phyloP scores from a whole-genome alignment of 805 yeast genomes.

The Barnettozyma salicaria region DNA sequence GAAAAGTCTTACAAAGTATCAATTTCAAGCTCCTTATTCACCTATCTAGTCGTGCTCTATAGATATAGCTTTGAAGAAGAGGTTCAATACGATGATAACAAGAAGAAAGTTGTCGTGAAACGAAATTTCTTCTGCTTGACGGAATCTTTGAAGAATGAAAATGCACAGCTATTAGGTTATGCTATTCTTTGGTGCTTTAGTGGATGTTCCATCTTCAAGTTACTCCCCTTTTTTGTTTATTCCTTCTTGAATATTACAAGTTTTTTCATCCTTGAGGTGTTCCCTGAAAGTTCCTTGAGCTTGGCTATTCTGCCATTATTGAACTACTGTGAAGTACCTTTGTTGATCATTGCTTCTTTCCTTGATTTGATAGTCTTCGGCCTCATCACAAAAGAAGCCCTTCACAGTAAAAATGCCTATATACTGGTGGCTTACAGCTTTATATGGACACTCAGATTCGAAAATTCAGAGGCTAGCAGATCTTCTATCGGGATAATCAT shows the following conservation, averaged over 20 bases:
- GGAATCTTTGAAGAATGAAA: slow-evolving; percentile 35
- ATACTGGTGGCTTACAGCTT: slow-evolving; percentile 31
- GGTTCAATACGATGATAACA: slow-evolving; percentile 10
- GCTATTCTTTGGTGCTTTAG: slow-evolving; percentile 35
- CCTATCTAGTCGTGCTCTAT: slow-evolving; percentile 24
- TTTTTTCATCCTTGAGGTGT: slow-evolving; percentile 29
- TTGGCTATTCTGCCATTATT: slow-evolving; percentile 33
- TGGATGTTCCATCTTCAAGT: slow-evolving; percentile 27
- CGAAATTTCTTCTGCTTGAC: slow-evolving; percentile 26
- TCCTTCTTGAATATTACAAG: slow-evolving; percentile 35
- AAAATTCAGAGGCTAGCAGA: slow-evolving; percentile 27
- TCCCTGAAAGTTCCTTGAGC: slow-evolving; percentile 29
- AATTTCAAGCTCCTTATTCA: slow-evolving; percentile 17
- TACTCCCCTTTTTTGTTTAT: slow-evolving; percentile 37
- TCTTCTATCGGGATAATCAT: slow-evolving; percentile 18
- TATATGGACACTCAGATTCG: slow-evolving; percentile 35
- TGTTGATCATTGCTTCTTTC: slow-evolving; percentile 33
- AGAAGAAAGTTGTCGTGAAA: slow-evolving; percentile 12
- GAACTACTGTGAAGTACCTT: slow-evolving; percentile 33
- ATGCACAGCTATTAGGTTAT: slow-evolving; percentile 34
- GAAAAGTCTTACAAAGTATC: slow-evolving; percentile 15
- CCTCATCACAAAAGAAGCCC: slow-evolving; percentile 27
- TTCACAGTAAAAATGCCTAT: slow-evolving; percentile 23
- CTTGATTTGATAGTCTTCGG: slow-evolving; percentile 32
- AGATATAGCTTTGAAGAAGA: slow-evolving; percentile 19